Conservation (phyloP, 2,329 filamentous ascomycete genomes). For the Scytalidium lignicola region DNA sequence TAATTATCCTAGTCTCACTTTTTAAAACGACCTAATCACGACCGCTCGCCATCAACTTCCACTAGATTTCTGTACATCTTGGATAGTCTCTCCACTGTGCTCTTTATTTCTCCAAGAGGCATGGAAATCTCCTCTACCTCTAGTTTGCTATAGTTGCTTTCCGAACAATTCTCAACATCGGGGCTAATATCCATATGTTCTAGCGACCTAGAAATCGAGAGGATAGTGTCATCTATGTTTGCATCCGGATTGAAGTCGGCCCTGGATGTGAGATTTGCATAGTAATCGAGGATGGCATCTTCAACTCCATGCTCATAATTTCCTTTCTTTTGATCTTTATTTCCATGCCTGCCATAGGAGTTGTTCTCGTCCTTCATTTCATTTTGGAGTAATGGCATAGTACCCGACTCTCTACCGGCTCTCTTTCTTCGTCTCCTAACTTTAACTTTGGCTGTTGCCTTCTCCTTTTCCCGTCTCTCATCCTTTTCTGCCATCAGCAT, state of each 20-base stretch:
- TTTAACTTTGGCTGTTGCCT: too few species aligned
- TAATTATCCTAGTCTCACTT: too few species aligned
- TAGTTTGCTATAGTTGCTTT: neutral
- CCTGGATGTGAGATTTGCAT: too few species aligned
- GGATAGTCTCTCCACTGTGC: neutral
- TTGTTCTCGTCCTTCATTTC: slow-evolving; percentile 6
- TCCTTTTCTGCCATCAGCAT: slow-evolving; percentile 12
- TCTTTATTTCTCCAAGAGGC: neutral
- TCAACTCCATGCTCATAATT: too few species aligned
- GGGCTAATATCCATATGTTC: neutral
- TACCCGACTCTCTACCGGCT: neutral
- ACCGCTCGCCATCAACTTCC: neutral
- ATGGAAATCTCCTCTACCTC: neutral
- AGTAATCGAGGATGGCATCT: too few species aligned
- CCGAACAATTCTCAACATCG: neutral
- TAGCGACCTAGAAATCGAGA: neutral
- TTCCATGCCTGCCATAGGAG: slow-evolving; percentile 10
- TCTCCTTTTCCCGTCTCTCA: slow-evolving; percentile 5
- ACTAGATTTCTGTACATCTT: neutral
- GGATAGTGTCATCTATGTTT: neutral
- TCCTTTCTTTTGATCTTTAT: neutral
- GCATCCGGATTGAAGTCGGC: too few species aligned
- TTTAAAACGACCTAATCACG: too few species aligned
- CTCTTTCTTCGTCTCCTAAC: neutral
- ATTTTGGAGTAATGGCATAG: neutral